Conservation (phyloP, 805 yeast genomes). For the Teunomyces kruisii region DNA sequence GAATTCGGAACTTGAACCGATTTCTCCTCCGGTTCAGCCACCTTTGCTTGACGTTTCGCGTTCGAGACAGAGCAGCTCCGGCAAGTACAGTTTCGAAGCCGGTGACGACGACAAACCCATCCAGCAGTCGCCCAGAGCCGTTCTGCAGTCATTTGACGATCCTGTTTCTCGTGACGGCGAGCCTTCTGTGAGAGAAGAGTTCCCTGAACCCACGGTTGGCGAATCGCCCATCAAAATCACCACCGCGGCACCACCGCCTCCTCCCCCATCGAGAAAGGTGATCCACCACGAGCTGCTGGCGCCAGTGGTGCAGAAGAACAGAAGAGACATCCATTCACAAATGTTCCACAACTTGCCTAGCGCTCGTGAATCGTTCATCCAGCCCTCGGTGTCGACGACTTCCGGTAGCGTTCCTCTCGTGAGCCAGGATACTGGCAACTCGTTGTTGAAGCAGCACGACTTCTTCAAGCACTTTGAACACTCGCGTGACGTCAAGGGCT, state of each 20-base stretch:
- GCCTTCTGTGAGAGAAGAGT: background rate
- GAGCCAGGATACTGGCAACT: conserved; percentile 42
- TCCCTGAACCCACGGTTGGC: conserved; percentile 9
- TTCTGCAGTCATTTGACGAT: background rate
- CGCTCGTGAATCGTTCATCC: conserved; percentile 28
- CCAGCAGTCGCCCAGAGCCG: conserved; percentile 25
- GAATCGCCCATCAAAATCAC: conserved; percentile 7
- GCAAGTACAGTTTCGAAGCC: conserved; percentile 39
- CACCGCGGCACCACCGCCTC: conserved; percentile 42
- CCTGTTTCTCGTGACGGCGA: background rate
- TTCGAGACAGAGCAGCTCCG: conserved; percentile 16
- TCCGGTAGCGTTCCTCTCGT: conserved; percentile 18
- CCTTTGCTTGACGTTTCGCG: conserved; percentile 4
- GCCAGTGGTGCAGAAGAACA: conserved; percentile 20
- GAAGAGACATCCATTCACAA: conserved; percentile 46
- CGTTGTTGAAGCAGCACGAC: conserved; percentile 49
- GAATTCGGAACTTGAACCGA: background rate
- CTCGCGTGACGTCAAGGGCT: conserved; percentile 39
- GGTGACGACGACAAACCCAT: conserved; percentile 39
- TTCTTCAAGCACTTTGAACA: conserved; percentile 36
- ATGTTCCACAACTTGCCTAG: conserved; percentile 46
- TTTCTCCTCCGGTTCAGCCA: conserved; percentile 1
- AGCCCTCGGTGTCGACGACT: conserved; percentile 1
- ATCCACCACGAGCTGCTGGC: conserved; percentile 22
- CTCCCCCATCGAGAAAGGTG: conserved; percentile 59